Conservation (phyloP, 306 rosid genomes). For the Comarum palustre region DNA sequence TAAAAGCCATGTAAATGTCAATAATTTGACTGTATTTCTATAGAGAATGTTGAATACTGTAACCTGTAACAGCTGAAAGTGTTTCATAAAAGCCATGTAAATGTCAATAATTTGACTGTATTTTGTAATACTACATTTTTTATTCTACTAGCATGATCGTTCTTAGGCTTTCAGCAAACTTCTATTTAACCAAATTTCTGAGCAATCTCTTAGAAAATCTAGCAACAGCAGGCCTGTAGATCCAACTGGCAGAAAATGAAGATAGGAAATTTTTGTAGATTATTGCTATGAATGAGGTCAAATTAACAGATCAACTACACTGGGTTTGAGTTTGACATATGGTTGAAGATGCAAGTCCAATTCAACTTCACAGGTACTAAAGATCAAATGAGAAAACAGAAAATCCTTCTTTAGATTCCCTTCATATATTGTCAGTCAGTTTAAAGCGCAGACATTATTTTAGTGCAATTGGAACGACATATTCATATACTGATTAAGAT, state of each 20-base stretch:
- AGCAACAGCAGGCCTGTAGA: neutral
- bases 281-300: neutral
- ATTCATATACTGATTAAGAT: neutral
- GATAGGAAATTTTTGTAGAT: neutral
- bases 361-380: neutral
- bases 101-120: neutral
- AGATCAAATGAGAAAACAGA: neutral
- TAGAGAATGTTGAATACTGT: neutral
- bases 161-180: neutral
- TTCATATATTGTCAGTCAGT: neutral
- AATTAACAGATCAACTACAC: neutral
- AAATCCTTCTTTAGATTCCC: conserved; percentile 5
- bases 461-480: conserved; percentile 1
- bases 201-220: neutral
- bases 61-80: neutral
- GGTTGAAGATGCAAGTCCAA: neutral
- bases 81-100: neutral
- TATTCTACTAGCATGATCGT: neutral
- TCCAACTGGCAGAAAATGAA: too few relatives aligned
- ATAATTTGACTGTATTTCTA: neutral
- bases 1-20: neutral
- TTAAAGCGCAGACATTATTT: neutral
- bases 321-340: neutral
- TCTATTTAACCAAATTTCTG: neutral
- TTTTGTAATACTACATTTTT: neutral